Evolutionary conservation across 2,329 filamentous ascomycete genomes (phyloP), one percentile per base, ranked within the genome.

Genomic region (Lachnellula hyalina): DNA sequence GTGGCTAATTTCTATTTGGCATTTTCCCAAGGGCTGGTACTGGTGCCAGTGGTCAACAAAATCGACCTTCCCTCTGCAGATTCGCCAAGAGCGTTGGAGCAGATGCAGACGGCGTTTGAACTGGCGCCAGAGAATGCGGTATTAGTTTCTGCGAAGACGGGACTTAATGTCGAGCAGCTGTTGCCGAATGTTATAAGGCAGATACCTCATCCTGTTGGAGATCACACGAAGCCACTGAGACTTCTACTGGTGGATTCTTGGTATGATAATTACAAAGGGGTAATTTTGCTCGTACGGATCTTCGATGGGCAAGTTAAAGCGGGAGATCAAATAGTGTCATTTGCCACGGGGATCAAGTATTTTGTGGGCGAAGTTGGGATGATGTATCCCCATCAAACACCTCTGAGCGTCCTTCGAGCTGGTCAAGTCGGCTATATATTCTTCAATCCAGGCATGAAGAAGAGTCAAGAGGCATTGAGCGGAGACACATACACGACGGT

Each of bases 381-480:
- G 61, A 94, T 96, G 81, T 90, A 97, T 67, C 94, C 94, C 0
- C 79, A 89, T 44, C 89, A 92, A 66, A 93, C 88, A 0, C 83
- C 92, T 0, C 91, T 96, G 71, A 84, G 80, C 1, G 77, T 84
- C 7, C 77, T 99, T 51, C 85, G 91, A 4, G 93, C 94, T 0
- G 94, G 94, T 0, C 94, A 99, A 72, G 90, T 99, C 2, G 94
- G 94, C 49, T 99, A 99, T 68, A 85, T 99, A 42, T 91, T 87
- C 73, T 97, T 99, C 77, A 99, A 96, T 68, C 94, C 94, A 0
- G 94, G 93, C 53, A 99, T 99, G 94, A 97, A 97, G 76, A 85
- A 83, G 63, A 96, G 92, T 55, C 87, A 96, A 69, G 94, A 99
- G 68, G 93, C 94, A 49, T 95, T 96, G 72, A 86, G 97, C 28